These are phyloP conservation scores for Populus tremula DNA, from an alignment of 345 rosid species.

Conservation along the genomic window DNA sequence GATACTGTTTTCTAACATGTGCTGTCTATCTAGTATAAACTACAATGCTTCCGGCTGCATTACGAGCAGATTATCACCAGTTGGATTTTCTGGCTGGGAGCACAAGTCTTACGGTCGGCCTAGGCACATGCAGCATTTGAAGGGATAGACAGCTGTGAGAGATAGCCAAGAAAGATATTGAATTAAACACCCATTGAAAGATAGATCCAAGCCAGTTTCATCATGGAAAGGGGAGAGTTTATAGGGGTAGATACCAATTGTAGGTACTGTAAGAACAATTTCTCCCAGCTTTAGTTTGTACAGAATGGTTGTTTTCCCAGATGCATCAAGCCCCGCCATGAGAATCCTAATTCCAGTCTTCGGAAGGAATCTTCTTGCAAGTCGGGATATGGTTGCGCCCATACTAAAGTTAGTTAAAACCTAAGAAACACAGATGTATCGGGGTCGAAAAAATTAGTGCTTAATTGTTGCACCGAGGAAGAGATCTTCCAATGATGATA, in stretches of 20 bases:
- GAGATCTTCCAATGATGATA: background rate
- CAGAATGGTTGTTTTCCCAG: slow-evolving; percentile 71
- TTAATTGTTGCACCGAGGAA: background rate
- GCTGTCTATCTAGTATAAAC: background rate
- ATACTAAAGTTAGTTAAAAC: slow-evolving; percentile 17
- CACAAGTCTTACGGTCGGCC: background rate
- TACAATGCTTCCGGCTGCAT: background rate
- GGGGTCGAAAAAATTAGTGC: background rate
- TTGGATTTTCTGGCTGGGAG: background rate
- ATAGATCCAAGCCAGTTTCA: background rate
- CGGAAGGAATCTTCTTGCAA: slow-evolving; percentile 43
- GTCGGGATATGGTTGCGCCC: slow-evolving; percentile 44
- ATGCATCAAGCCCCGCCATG: slow-evolving; percentile 74
- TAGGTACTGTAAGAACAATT: slow-evolving; percentile 50
- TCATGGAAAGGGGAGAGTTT: background rate
- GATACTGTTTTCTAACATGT: background rate
- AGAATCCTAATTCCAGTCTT: slow-evolving; percentile 39
- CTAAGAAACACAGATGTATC: background rate
- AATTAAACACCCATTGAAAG: background rate
- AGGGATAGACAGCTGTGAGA: background rate
- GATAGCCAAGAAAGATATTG: background rate
- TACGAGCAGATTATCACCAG: background rate
- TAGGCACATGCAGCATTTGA: background rate
- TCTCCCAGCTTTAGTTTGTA: slow-evolving; percentile 71
- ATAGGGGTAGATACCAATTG: slow-evolving; percentile 43